Evolutionary conservation across 768 basidiomycete genomes (phyloP).

Genomic region (Phylloporus scabripes): DNA sequence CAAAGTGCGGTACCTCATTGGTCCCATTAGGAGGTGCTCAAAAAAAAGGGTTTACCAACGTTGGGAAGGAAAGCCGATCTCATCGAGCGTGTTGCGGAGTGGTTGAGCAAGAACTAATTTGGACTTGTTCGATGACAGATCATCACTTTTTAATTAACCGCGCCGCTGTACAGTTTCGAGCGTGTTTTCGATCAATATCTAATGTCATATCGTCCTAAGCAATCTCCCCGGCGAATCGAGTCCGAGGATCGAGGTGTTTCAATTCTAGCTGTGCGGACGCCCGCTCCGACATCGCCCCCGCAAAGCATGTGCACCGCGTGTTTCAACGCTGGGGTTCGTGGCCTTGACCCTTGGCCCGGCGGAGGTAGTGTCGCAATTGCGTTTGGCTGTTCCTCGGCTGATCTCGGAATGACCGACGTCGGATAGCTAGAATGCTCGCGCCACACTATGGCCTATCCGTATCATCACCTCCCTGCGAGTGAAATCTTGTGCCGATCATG

Average conservation of each 20-base stretch:
- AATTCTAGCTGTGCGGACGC: not conserved
- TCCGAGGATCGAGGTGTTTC: not conserved
- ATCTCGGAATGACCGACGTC: not conserved
- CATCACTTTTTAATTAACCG: not conserved
- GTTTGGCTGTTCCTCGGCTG: not conserved
- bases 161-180: not conserved
- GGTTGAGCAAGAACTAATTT: slow-evolving; percentile 41
- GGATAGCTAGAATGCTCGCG: not conserved
- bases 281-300: not conserved
- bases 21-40: slow-evolving; percentile 59
- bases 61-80: slow-evolving; percentile 74
- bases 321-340: slow-evolving; percentile 1
- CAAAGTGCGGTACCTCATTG: not conserved
- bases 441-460: not conserved
- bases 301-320: not conserved
- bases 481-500: not conserved
- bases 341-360: not conserved
- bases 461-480: not conserved
- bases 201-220: not conserved
- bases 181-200: slow-evolving; percentile 4
- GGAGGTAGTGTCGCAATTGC: slow-evolving; percentile 4
- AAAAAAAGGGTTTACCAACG: slow-evolving; percentile 52
- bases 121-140: not conserved
- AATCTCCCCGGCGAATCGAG: not conserved
- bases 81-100: slow-evolving; percentile 58